Conservation (phyloP, 768 basidiomycete genomes). For the Kwoniella newhampshirensis region DNA sequence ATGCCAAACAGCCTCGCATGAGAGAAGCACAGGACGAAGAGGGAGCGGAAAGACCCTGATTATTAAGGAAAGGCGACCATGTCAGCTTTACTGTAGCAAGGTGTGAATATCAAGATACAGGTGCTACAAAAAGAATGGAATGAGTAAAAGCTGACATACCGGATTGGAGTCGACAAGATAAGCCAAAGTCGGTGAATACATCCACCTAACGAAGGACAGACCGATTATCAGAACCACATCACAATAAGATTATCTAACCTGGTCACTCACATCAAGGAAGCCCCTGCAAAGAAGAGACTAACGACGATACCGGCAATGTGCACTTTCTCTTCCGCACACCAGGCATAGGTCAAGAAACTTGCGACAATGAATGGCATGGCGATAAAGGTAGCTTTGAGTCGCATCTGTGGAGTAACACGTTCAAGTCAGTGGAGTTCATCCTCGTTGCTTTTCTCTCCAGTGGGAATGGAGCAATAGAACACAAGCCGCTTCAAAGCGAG, state of each 20-base stretch:
- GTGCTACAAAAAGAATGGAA: background rate
- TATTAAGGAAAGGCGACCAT: no score
- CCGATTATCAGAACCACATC: background rate
- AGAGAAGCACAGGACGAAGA: slow-evolving; percentile 72
- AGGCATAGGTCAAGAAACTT: slow-evolving; percentile 68
- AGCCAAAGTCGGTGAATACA: slow-evolving; percentile 70
- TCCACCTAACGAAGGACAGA: slow-evolving; percentile 54
- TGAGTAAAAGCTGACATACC: slow-evolving; percentile 7
- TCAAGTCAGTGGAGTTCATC: no score
- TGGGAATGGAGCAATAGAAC: no score
- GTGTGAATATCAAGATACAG: background rate
- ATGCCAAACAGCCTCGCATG: slow-evolving; percentile 69
- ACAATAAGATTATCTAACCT: background rate
- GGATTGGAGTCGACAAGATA: slow-evolving; percentile 85
- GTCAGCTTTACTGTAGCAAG: no score
- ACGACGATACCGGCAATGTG: slow-evolving; percentile 70
- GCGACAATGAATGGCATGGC: slow-evolving; percentile 65
- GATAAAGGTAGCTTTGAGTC: slow-evolving; percentile 63
- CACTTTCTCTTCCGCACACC: slow-evolving; percentile 66
- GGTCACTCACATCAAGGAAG: slow-evolving; percentile 67
- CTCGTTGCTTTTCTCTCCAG: no score
- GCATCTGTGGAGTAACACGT: slow-evolving; percentile 62
- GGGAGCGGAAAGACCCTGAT: slow-evolving; percentile 66
- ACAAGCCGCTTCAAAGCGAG: background rate
- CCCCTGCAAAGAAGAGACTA: slow-evolving; percentile 70